These are phyloP conservation scores for Daldinia sp. DNA, from an alignment of 2,329 filamentous ascomycete species.

Conservation along the genomic window DNA sequence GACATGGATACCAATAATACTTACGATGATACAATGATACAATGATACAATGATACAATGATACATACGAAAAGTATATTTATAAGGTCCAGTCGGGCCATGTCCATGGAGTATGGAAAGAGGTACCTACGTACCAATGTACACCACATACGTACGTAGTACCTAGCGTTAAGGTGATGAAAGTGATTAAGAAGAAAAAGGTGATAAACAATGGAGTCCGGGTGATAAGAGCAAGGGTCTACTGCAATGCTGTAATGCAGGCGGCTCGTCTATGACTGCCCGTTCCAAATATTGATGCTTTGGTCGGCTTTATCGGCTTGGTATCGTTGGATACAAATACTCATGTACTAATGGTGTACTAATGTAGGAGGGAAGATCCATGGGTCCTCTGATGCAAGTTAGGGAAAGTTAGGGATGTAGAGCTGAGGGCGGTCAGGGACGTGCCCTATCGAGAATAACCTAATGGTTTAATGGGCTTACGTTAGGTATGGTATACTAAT, in stretches of 20 bases:
- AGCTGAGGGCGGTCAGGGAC: slow-evolving; percentile 23
- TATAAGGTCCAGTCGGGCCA: no score
- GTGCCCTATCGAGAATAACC: slow-evolving; percentile 5
- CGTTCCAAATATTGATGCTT: slow-evolving; percentile 10
- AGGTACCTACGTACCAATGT: no score
- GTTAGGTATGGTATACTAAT: not conserved
- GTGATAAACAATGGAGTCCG: not conserved
- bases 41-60: no score
- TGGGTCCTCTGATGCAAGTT: slow-evolving; percentile 4
- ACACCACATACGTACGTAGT: no score
- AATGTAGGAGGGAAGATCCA: slow-evolving; percentile 21
- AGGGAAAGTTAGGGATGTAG: not conserved
- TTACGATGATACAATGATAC: not conserved
- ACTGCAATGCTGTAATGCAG: slow-evolving; percentile 19
- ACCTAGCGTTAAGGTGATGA: no score
- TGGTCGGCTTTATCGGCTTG: slow-evolving; percentile 25
- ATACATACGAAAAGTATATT: not conserved
- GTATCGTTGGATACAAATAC: not conserved
- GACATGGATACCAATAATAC: no score
- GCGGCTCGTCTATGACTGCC: slow-evolving; percentile 7
- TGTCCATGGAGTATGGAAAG: no score
- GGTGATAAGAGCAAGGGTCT: slow-evolving; percentile 7
- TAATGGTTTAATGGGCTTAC: not conserved
- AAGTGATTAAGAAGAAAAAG: slow-evolving; percentile 4
- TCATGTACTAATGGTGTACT: not conserved